Conservation (phyloP, 2,329 filamentous ascomycete species). For the Aspergillus pseudoviridinutans region DNA sequence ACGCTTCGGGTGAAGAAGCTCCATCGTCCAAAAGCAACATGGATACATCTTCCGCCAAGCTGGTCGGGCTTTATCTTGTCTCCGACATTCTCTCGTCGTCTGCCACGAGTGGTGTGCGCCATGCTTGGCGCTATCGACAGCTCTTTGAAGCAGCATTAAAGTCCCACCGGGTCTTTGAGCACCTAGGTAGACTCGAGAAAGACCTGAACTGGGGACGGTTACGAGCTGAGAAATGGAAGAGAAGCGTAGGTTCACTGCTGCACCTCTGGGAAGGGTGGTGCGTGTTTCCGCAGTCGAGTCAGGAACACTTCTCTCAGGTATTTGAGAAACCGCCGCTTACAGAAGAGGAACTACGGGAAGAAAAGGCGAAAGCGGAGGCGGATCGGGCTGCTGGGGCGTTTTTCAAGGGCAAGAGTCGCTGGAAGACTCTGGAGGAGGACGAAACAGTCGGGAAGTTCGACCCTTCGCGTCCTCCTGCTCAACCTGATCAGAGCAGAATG, state of each 20-base stretch:
- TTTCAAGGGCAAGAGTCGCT: slow-evolving; percentile 42
- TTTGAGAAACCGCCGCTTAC: slow-evolving; percentile 68
- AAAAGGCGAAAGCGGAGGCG: slow-evolving; percentile 41
- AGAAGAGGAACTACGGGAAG: slow-evolving; percentile 41
- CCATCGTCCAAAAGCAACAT: slow-evolving; percentile 41
- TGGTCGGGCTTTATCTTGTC: slow-evolving; percentile 77
- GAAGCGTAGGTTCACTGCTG: slow-evolving; percentile 66
- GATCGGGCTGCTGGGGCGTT: slow-evolving; percentile 35
- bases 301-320: slow-evolving; percentile 64
- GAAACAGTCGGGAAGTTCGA: slow-evolving; percentile 28
- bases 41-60: slow-evolving; percentile 68
- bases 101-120: slow-evolving; percentile 69
- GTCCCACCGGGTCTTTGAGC: slow-evolving; percentile 66
- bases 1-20: slow-evolving; percentile 36
- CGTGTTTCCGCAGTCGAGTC: slow-evolving; percentile 68
- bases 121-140: slow-evolving; percentile 81
- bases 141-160: slow-evolving; percentile 72
- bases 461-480: slow-evolving; percentile 17
- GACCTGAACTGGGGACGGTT: slow-evolving; percentile 74
- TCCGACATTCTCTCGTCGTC: slow-evolving; percentile 78
- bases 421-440: slow-evolving; percentile 46
- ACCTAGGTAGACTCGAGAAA: slow-evolving; percentile 69
- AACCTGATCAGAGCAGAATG: slow-evolving; percentile 27
- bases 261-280: slow-evolving; percentile 64
- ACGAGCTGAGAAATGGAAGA: slow-evolving; percentile 79